A percentile compares a stretch with the other conserved stretches of the same genome.
These are phyloP conservation scores for Candida oleophila DNA, from an alignment of 805 yeast genomes.

Conservation along the genomic window DNA sequence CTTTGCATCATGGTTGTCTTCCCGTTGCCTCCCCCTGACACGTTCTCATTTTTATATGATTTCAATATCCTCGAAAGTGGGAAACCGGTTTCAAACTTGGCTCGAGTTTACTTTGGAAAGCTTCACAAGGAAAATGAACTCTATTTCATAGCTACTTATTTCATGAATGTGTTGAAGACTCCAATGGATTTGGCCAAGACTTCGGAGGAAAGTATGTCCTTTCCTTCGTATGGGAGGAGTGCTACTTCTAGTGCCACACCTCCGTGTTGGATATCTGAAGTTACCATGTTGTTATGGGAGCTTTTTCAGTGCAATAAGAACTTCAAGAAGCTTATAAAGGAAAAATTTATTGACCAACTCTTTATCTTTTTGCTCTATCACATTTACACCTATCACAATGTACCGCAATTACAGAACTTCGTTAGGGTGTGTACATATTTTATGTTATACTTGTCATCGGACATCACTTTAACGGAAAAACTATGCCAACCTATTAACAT, in stretches of 20 bases:
- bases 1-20: conserved; percentile 61
- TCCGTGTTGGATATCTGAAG: conserved; percentile 53
- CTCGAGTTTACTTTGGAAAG: conserved; percentile 51
- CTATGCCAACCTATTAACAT: conserved; percentile 40
- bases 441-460: conserved; percentile 49
- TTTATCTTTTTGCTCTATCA: conserved; percentile 56
- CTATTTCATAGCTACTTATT: conserved; percentile 44
- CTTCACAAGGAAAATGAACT: conserved; percentile 57
- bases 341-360: conserved; percentile 52
- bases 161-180: conserved; percentile 46
- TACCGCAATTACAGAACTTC: conserved; percentile 36
- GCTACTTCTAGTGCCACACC: conserved; percentile 13
- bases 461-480: conserved; percentile 32
- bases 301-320: conserved; percentile 67
- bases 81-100: conserved; percentile 44
- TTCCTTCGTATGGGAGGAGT: conserved; percentile 4
- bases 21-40: conserved; percentile 51
- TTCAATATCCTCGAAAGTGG: conserved; percentile 23
- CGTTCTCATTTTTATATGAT: conserved; percentile 35
- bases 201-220: conserved; percentile 6
- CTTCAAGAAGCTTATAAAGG: conserved; percentile 41
- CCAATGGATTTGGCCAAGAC: conserved; percentile 33
- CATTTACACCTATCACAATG: conserved; percentile 47
- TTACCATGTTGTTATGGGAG: conserved; percentile 72
- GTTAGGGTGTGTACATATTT: conserved; percentile 54